Evolutionary conservation across 768 basidiomycete species (phyloP), one percentile per base, ranked within the genome.

Genomic region (Lactarius psammicola): DNA sequence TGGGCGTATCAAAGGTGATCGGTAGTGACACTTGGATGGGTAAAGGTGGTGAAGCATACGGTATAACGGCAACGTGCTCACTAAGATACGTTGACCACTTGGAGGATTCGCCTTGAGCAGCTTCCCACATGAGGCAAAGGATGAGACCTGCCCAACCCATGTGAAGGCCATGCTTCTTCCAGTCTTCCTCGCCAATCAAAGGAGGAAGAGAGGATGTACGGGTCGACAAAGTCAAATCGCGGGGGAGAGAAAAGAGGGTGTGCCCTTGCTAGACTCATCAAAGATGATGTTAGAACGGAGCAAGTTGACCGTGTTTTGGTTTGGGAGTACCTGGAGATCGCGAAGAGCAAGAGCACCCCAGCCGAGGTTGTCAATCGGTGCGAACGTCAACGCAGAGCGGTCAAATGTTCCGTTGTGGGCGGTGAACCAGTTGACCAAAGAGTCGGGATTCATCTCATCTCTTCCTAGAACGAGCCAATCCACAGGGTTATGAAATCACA

Each of bases 101-200:
- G 56, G 92, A 89, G 23, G 79, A 72, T 3, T 77, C 63, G 0
- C 87, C 86, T 68, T 81, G 81, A 4, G 87, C 83, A 61, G 84
- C 84, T 76, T 99, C 97, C 91, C 92, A 97, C 90, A 98, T 93
- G 87, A 99, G 89, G 68, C 88, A 92, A 44, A 98, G 79, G 65
- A 99, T 98, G 54, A 98, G 77, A 3, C 90, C 89, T 1, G 83
- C 79, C 97, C 97, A 99, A 9, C 94, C 88, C 63, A 83, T 76
- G 59, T 88, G 80, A 64, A 98, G 75, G 23, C 78, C 76, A 63
- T 79, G 75, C 28, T 74, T 75, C 68, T 78, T 84, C 95, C 95
- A 98, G 34, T 81, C 82, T 13, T 81, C 79, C 8, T 76, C 59
- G 20, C 89, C 87, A 55, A 98, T 80, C 3, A 80, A 78, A 18